These are phyloP conservation scores for Aureobasidium melanogenum DNA, from an alignment of 2,329 filamentous ascomycete species.

Conservation along the genomic window DNA sequence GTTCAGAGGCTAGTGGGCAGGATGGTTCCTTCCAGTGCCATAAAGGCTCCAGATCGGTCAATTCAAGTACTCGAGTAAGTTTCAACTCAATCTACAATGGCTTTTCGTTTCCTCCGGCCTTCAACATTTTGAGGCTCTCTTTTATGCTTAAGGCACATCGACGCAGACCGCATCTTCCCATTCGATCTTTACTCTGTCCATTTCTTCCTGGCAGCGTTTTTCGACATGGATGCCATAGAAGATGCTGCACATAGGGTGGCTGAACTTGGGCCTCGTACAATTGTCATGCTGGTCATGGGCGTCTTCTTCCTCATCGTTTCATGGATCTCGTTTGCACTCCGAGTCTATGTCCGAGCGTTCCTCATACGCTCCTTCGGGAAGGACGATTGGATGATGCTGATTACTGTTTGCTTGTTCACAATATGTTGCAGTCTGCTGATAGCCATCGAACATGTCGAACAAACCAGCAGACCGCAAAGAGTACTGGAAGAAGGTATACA, in stretches of 20 bases:
- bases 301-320: slow-evolving; percentile 9
- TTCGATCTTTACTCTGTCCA: not conserved
- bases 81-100: not conserved
- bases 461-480: not conserved
- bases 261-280: not conserved
- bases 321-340: slow-evolving; percentile 8
- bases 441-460: not conserved
- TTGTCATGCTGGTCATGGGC: not conserved
- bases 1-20: not conserved
- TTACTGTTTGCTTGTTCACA: not conserved
- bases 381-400: slow-evolving; percentile 6
- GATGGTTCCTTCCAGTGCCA: not conserved
- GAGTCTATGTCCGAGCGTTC: slow-evolving; percentile 11
- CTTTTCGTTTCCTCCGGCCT: not conserved
- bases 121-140: not conserved
- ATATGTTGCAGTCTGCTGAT: not conserved
- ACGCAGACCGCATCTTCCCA: not conserved
- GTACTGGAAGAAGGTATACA: not conserved
- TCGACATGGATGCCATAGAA: not conserved
- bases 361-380: slow-evolving; percentile 2
- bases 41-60: not conserved
- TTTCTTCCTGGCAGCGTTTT: not conserved
- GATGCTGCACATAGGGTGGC: not conserved
- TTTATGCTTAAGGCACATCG: not conserved
- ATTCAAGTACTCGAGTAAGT: not conserved